Evolutionary conservation across 1,284 basidiomycete genomes (phyloP), one percentile per base, ranked within the genome.

Genomic region (Fistulina hepatica): DNA sequence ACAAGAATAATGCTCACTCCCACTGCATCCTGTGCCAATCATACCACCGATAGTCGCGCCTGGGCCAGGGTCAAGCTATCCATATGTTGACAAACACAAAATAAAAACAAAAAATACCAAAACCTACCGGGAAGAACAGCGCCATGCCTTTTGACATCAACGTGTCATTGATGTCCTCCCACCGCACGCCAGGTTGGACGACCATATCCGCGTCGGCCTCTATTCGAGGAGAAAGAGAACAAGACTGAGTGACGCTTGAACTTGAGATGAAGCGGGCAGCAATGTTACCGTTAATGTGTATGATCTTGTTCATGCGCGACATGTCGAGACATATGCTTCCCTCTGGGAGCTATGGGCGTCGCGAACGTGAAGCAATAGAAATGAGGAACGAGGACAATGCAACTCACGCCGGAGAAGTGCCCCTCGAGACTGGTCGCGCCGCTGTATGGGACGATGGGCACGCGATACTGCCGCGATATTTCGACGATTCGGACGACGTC

Each of bases 291-390:
- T 90, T 73, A 34, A 92, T 77, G 34, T 72, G 68, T 11, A 94
- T 52, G 37, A 97, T 84, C 44, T 74, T 69, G 57, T 93, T 75
- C 93, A 97, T 97, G 12, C 63, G 64, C 2, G 76, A 78, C 59
- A 97, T 62, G 56, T 97, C 91, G 20, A 97, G 61, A 43, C 84
- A 90, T 40, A 94, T 88, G 9, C 84, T 79, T 11, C 85, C 84
- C 6, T 56, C 54, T 39, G 68, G 41, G 56, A 63, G 60, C 74
- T 80, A 25, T 25, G n/a, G 24, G n/a, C 24, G 24, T 25, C 24
- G 24, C 24, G 24, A 9, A n/a, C n/a, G 44, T 25, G 36, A 31
- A 6, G 32, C 23, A 34, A 31, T 32, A 34, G 16, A 33, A 28
- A 9, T 21, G 7, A 9, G 15, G 10, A 3, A 28, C 21, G 36